Percentiles rank a stretch among this genome's conserved stretches.
phyloP scores from a whole-genome alignment of 305 asterid species.

The Coffea humblotiana region DNA sequence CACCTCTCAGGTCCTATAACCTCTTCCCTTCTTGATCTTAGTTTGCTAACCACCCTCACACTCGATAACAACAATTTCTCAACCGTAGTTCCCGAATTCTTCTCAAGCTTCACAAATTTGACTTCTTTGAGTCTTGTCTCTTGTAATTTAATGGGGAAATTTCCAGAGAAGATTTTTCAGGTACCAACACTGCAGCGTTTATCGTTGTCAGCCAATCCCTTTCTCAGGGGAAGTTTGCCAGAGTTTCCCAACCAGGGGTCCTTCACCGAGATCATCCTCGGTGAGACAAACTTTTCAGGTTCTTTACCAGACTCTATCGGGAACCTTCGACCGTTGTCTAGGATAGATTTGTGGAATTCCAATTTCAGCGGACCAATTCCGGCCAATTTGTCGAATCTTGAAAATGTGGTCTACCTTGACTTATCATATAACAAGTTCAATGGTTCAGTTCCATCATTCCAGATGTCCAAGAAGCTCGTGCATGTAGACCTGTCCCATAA shows the following conservation, averaged over 20 bases:
- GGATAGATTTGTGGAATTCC: conserved; percentile 13
- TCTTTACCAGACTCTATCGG: conserved; percentile 16
- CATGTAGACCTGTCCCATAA: conserved; percentile 10
- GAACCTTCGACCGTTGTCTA: conserved; percentile 11
- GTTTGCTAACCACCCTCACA: background rate
- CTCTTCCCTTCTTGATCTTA: background rate
- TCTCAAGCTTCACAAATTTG: conserved; percentile 14
- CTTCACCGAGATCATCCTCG: conserved; percentile 12
- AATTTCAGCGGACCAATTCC: conserved; percentile 23
- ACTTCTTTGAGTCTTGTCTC: background rate
- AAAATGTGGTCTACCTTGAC: conserved; percentile 6
- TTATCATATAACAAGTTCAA: conserved; percentile 7
- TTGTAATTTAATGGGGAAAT: conserved; percentile 18
- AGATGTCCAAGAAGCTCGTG: conserved; percentile 12
- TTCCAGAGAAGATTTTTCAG: conserved; percentile 24
- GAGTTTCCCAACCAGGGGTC: conserved; percentile 12
- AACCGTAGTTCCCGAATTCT: conserved; percentile 9
- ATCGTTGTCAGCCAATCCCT: conserved; percentile 6
- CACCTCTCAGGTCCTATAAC: conserved; percentile 6
- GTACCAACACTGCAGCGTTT: conserved; percentile 21
- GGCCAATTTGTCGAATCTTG: conserved; percentile 5
- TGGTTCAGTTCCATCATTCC: conserved; percentile 20
- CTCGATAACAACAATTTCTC: background rate
- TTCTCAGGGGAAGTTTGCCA: conserved; percentile 20
- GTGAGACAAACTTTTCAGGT: conserved; percentile 17